Percentiles rank a stretch among this genome's conserved stretches.
Evolutionary conservation across 495 filamentous ascomycete genomes (phyloP).

Genomic region (Xylaria flabelliformis): DNA sequence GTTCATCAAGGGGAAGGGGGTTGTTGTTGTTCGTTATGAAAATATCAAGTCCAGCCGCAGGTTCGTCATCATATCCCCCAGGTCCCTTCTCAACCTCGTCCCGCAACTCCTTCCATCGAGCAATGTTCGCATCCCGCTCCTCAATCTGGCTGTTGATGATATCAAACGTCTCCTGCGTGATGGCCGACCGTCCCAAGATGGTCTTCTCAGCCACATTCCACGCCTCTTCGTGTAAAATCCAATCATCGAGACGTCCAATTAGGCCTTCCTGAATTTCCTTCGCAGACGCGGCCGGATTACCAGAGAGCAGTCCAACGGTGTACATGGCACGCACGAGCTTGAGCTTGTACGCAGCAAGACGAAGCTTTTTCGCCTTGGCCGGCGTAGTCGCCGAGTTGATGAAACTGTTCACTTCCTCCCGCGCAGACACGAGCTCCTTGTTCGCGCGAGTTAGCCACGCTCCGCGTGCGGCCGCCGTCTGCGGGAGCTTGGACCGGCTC

Average conservation of each 20-base stretch:
- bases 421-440: constrained; percentile 10
- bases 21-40: background rate
- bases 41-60: background rate
- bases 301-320: constrained; percentile 23
- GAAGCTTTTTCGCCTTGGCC: constrained; percentile 12
- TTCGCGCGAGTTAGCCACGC: background rate
- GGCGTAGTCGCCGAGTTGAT: background rate
- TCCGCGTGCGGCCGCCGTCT: background rate
- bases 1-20: background rate
- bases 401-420: background rate
- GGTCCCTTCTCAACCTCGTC: background rate
- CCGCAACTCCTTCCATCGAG: background rate
- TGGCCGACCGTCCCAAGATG: background rate
- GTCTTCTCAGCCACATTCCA: constrained; percentile 5
- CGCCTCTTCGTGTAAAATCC: constrained; percentile 14
- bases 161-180: background rate
- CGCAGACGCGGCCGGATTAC: background rate
- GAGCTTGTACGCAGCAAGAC: constrained; percentile 9
- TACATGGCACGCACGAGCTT: constrained; percentile 30
- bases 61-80: background rate
- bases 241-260: constrained; percentile 12
- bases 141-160: background rate
- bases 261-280: constrained; percentile 7
- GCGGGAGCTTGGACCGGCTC: constrained; percentile 1
- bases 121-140: background rate